phyloP scores from a whole-genome alignment of 163 green algal genomes.

The Coccomyxa subellipsoidea region DNA sequence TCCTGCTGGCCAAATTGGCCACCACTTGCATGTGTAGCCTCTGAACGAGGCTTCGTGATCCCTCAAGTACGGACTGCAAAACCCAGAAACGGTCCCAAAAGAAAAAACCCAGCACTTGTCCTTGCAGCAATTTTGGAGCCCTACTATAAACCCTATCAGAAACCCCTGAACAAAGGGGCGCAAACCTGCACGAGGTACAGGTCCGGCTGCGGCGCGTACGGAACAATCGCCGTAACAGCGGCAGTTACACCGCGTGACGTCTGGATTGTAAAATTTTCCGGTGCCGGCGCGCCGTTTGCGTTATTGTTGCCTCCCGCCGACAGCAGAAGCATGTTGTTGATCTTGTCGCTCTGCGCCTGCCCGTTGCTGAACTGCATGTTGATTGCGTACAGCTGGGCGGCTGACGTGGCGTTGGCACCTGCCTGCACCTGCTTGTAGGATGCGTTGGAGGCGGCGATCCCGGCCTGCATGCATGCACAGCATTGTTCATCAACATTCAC shows the following conservation, averaged over 20 bases:
- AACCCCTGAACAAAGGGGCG: neutral
- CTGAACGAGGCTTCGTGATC: too few relatives aligned
- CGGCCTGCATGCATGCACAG: neutral
- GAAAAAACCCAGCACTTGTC: too few relatives aligned
- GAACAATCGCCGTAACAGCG: neutral
- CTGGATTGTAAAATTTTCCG: neutral
- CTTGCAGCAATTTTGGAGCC: too few relatives aligned
- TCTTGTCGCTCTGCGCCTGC: conserved; percentile 3
- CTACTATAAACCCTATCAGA: neutral
- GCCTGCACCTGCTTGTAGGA: neutral
- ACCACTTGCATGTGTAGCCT: too few relatives aligned
- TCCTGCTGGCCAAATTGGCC: too few relatives aligned
- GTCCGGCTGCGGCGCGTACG: neutral
- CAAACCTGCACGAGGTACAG: neutral
- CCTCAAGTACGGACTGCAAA: too few relatives aligned
- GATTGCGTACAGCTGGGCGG: conserved; percentile 2
- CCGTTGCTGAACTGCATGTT: conserved; percentile 5
- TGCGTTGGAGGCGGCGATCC: neutral
- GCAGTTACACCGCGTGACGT: neutral
- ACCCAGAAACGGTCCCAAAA: too few relatives aligned
- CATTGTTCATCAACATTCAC: too few relatives aligned
- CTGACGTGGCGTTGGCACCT: neutral
- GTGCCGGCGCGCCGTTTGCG: neutral
- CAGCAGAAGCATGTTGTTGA: neutral
- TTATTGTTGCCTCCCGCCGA: neutral